A percentile compares a stretch with the other conserved stretches of the same genome.
Conservation (phyloP, 148 eudicot genomes). For the Polygonum maritimum region DNA sequence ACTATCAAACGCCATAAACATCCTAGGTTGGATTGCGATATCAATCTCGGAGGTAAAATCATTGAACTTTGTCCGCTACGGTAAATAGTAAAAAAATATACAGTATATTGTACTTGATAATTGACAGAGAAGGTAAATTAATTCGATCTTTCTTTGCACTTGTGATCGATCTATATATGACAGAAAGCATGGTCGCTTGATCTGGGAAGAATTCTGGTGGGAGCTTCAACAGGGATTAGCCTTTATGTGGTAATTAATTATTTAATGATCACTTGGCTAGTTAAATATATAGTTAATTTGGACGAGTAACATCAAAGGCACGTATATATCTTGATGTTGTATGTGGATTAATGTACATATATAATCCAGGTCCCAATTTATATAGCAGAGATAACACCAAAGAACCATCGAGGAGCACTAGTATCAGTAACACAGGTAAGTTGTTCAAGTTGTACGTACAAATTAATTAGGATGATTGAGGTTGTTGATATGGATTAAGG, state of each 20-base stretch:
- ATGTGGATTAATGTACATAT: background rate
- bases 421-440: slow-evolving; percentile 4
- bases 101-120: no score
- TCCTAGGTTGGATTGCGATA: slow-evolving; percentile 27
- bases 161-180: background rate
- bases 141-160: background rate
- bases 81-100: no score
- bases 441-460: background rate
- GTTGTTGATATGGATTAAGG: no score
- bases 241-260: slow-evolving; percentile 1
- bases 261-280: no score
- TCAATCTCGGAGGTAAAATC: background rate
- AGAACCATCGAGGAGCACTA: slow-evolving; percentile 12
- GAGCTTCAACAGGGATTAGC: background rate
- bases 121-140: no score
- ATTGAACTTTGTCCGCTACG: no score
- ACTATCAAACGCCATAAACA: slow-evolving; percentile 9
- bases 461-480: no score
- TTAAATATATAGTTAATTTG: no score
- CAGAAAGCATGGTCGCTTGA: slow-evolving; percentile 4
- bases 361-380: slow-evolving; percentile 11
- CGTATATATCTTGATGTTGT: background rate
- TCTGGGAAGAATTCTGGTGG: slow-evolving; percentile 1
- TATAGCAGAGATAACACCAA: slow-evolving; percentile 12
- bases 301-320: no score